These are phyloP conservation scores for Malassezia sympodialis DNA, from an alignment of 1,284 basidiomycete genomes.

Conservation along the genomic window DNA sequence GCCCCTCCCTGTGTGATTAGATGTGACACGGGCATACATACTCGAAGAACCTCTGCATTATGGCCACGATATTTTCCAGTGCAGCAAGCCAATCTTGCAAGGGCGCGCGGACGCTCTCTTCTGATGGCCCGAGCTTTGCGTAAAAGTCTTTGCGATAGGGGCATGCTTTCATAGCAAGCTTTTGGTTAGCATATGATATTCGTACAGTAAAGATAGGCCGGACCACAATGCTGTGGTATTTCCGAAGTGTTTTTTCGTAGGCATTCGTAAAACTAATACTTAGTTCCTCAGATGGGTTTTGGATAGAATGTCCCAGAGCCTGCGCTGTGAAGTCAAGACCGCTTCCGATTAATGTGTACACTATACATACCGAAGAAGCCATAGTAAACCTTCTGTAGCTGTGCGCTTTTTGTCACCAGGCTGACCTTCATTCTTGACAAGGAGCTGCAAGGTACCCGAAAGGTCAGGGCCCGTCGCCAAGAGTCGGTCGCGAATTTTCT, in stretches of 20 bases:
- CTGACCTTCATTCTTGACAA: constrained; percentile 71
- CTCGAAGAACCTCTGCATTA: constrained; percentile 61
- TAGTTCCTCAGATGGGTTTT: constrained; percentile 63
- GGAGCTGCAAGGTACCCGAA: constrained; percentile 69
- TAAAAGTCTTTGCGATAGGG: constrained; percentile 85
- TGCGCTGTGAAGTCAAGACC: constrained; percentile 84
- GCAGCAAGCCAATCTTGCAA: constrained; percentile 69
- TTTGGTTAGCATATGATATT: not conserved
- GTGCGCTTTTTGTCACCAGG: constrained; percentile 66
- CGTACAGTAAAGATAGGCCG: constrained; percentile 62
- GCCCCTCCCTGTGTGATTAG: constrained; percentile 21
- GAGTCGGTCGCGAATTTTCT: constrained; percentile 63
- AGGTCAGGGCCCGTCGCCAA: constrained; percentile 55
- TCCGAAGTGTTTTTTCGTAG: constrained; percentile 72
- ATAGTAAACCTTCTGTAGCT: constrained; percentile 83
- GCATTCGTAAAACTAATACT: constrained; percentile 66
- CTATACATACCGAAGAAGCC: constrained; percentile 61
- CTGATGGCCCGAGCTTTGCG: constrained; percentile 67
- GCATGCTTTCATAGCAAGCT: constrained; percentile 94
- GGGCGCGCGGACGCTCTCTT: constrained; percentile 61
- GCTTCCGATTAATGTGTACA: constrained; percentile 46
- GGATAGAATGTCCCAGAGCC: constrained; percentile 65
- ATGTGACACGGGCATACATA: constrained; percentile 16
- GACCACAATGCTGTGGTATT: constrained; percentile 79
- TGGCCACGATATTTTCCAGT: constrained; percentile 61